phyloP scores from a whole-genome alignment of 192 early-diverging fungal species.

The Entomortierella lignicola region DNA sequence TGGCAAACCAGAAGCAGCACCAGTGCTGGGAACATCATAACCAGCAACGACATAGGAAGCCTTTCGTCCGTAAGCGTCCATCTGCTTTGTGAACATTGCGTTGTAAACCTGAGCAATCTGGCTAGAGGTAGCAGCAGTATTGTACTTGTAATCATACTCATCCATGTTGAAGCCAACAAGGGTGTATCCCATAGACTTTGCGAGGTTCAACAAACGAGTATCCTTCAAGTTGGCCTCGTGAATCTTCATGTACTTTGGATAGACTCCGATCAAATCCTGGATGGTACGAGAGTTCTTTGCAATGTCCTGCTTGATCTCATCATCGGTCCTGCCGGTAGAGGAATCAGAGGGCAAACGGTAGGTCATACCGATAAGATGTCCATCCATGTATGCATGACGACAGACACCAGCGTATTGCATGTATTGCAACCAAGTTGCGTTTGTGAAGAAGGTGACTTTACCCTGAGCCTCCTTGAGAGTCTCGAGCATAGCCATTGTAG shows the following conservation, averaged over 20 bases:
- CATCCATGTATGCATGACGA: constrained; percentile 64
- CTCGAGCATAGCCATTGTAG: constrained; percentile 61
- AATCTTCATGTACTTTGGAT: constrained; percentile 61
- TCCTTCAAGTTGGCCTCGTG: constrained; percentile 60
- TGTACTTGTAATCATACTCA: constrained; percentile 62
- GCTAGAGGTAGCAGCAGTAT: constrained; percentile 26
- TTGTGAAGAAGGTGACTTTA: constrained; percentile 60
- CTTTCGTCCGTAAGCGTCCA: constrained; percentile 61
- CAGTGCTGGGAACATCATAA: constrained; percentile 63
- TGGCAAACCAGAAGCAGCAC: constrained; percentile 56
- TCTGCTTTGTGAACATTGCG: constrained; percentile 56
- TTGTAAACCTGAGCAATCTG: constrained; percentile 59
- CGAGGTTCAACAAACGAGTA: constrained; percentile 48
- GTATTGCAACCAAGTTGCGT: constrained; percentile 65
- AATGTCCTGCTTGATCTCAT: constrained; percentile 56
- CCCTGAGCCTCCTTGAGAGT: constrained; percentile 58
- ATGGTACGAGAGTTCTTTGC: constrained; percentile 57
- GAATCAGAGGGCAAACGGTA: constrained; percentile 61
- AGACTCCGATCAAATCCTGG: constrained; percentile 62
- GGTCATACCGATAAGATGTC: constrained; percentile 66
- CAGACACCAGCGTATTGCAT: constrained; percentile 64
- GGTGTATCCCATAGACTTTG: constrained; percentile 54
- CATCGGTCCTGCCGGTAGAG: constrained; percentile 48
- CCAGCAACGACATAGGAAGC: constrained; percentile 60
- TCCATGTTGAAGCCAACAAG: constrained; percentile 63